Evolutionary conservation across 352 stramenopile genomes (phyloP).

Genomic region (Elongisporangium undulatum): DNA sequence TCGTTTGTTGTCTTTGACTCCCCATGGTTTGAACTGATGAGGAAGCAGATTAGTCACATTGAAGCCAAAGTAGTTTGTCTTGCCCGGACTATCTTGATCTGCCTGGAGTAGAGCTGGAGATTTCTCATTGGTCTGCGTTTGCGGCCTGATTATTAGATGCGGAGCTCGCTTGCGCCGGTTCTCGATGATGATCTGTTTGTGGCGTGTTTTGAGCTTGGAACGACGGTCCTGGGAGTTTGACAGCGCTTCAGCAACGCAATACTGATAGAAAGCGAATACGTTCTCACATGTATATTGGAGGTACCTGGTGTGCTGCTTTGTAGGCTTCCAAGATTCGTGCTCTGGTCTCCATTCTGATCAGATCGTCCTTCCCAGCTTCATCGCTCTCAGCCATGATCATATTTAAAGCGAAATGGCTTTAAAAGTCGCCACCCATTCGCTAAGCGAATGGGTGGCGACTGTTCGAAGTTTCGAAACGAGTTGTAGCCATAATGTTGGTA

Average conservation of each 20-base stretch:
- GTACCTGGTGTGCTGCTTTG: not conserved
- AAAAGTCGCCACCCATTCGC: too few relatives aligned
- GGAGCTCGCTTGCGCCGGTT: not conserved
- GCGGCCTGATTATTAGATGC: not conserved
- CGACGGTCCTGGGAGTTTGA: not conserved
- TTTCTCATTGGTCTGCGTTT: not conserved
- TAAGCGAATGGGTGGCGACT: not conserved
- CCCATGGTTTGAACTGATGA: conserved; percentile 1
- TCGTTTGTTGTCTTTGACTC: conserved; percentile 15
- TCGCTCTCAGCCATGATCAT: not conserved
- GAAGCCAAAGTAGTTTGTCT: not conserved
- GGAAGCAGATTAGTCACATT: not conserved
- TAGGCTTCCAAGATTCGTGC: not conserved
- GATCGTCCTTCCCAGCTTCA: not conserved
- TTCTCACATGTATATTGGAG: not conserved
- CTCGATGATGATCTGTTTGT: not conserved
- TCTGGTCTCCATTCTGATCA: not conserved
- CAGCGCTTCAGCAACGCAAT: not conserved
- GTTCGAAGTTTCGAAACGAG: not conserved
- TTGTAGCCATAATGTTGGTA: not conserved
- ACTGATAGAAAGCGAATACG: not conserved
- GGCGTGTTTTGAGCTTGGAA: not conserved
- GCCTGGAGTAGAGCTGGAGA: not conserved
- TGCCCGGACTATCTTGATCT: not conserved
- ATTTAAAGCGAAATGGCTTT: not conserved